Conservation (phyloP, 768 basidiomycete species). For the Termitomyces sp. region DNA sequence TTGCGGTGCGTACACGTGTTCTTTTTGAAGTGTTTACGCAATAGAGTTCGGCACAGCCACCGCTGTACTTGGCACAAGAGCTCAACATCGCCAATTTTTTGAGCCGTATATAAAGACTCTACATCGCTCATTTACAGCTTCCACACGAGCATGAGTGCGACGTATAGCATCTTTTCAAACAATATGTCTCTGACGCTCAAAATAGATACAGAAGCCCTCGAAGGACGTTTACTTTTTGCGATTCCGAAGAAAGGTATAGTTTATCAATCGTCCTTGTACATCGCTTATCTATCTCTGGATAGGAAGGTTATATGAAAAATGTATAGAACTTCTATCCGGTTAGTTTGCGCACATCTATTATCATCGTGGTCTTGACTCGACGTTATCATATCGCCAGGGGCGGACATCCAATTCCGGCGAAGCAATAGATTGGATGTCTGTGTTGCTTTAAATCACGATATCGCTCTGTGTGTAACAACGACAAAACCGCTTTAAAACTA, state of each 20-base stretch:
- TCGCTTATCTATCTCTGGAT: neutral
- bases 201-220: conserved; percentile 67
- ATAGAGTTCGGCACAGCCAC: neutral
- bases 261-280: neutral
- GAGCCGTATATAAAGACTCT: neutral
- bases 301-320: conserved; percentile 80
- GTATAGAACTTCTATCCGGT: conserved; percentile 81
- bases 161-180: neutral
- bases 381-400: conserved; percentile 44
- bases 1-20: too few relatives aligned
- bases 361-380: neutral
- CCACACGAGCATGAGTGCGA: conserved; percentile 12
- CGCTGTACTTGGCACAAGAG: neutral
- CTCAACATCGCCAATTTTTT: neutral
- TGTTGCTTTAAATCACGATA: conserved; percentile 88
- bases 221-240: conserved; percentile 86
- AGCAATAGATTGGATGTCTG: conserved; percentile 87
- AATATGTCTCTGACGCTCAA: neutral
- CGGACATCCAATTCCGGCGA: conserved; percentile 92
- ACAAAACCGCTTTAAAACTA: neutral
- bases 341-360: conserved; percentile 11
- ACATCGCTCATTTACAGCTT: neutral
- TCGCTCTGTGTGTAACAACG: conserved; percentile 74
- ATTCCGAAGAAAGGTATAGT: conserved; percentile 92
- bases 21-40: too few relatives aligned